Base-by-base conservation (phyloP, 2,329 filamentous ascomycete species). In the Penicillium sp. region DNA sequence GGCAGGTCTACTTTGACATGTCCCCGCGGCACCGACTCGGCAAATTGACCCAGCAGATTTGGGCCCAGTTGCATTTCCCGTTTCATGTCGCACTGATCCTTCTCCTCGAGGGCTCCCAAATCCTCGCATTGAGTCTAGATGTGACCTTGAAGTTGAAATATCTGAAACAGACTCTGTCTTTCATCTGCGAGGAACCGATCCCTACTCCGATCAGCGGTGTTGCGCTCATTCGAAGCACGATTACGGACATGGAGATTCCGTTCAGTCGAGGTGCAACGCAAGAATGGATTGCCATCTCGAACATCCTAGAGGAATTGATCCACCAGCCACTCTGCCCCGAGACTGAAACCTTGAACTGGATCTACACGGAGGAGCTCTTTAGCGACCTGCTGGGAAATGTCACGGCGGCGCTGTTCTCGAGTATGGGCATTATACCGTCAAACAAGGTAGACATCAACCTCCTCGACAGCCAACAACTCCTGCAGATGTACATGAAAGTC, bases 11-110 rank as follows among this genome's bases (percentile, higher is more conserved):
- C 63, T 82, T 82, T 45, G 79, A 83, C 52, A 77, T 84, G 28
- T 81, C 74, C 66, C 81, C 68, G 52, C 75, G 66, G 44, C 72
- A 73, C 28, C 71, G 74, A 48, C 78, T 80, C 53, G 78, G 79
- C 33, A 79, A 73, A 27, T 72, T 82, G 41, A 78, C 81, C 4
- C 85, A 87, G 57, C 81, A 84, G 45, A 68, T 83, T 14, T 75
- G 74, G 73, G 68, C 69, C 22, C 68, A 70, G 39, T 63, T 74
- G 27, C 84, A 87, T 68, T 81, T 86, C 53, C 84, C 84, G 0
- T 82, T 87, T 59, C 83, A 88, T 57, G 75, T 86, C 2, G 73
- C 80, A 5, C 77, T 88, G 28, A 79, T 85, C 13, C 77, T 87
- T 6, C 78, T 86, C n/a, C 79, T 85, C 40, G 83, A 86, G 61